These are phyloP conservation scores for Zopfochytrium polystomum DNA, from an alignment of 371 early-diverging fungal species.

Conservation along the genomic window DNA sequence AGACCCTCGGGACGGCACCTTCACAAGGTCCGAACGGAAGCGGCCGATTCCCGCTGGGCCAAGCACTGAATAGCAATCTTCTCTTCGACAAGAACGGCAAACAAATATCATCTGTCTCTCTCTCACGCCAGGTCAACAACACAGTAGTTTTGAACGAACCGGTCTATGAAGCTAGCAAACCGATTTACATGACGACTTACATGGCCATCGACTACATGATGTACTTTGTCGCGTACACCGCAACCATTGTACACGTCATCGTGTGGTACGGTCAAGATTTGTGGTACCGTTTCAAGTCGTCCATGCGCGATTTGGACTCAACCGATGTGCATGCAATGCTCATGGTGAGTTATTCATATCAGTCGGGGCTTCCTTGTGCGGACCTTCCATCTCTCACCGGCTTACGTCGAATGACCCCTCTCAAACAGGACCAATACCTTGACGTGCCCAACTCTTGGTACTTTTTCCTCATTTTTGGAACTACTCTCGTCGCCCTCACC, in stretches of 20 bases:
- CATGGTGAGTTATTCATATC: conserved; percentile 21
- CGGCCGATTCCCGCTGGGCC: conserved; percentile 25
- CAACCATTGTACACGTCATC: conserved; percentile 28
- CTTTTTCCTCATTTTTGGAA: conserved; percentile 57
- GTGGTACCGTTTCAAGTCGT: conserved; percentile 10
- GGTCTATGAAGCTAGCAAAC: conserved; percentile 63
- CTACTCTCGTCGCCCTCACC: conserved; percentile 66
- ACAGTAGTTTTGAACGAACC: conserved; percentile 12
- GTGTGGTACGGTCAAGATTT: conserved; percentile 36
- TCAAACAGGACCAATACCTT: conserved; percentile 31
- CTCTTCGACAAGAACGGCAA: conserved; percentile 17
- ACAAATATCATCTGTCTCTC: conserved; percentile 8
- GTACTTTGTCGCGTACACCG: conserved; percentile 17
- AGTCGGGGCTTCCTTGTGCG: not conserved
- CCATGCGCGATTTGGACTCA: conserved; percentile 22
- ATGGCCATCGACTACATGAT: conserved; percentile 52
- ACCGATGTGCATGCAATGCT: conserved; percentile 24
- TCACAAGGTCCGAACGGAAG: conserved; percentile 25
- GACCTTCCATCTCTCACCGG: not conserved
- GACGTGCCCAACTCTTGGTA: conserved; percentile 50
- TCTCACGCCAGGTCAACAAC: conserved; percentile 9
- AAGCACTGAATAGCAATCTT: conserved; percentile 19
- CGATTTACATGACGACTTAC: conserved; percentile 68
- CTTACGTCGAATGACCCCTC: not conserved
- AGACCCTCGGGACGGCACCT: conserved; percentile 17